Percentiles rank a stretch among this genome's conserved stretches.
phyloP scores from a whole-genome alignment of 306 rosid species.

The Chamaecrista fasciculata region DNA sequence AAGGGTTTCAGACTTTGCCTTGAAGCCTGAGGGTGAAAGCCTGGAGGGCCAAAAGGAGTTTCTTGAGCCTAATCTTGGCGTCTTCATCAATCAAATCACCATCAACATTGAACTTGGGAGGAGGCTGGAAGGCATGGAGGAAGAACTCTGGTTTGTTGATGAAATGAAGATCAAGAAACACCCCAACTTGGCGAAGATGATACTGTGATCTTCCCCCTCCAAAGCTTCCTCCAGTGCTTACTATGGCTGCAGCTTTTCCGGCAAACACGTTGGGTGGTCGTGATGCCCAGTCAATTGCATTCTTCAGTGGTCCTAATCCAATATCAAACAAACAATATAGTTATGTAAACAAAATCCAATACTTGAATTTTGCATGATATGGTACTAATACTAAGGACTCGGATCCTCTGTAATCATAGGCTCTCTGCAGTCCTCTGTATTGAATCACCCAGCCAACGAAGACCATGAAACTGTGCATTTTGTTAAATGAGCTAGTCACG shows the following conservation, averaged over 20 bases:
- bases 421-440: too few relatives aligned
- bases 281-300: slow-evolving; percentile 85
- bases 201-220: slow-evolving; percentile 77
- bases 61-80: slow-evolving; percentile 41
- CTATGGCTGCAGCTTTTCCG: slow-evolving; percentile 77
- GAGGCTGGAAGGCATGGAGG: slow-evolving; percentile 64
- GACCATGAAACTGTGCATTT: too few relatives aligned
- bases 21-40: slow-evolving; percentile 50
- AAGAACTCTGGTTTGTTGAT: slow-evolving; percentile 86
- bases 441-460: too few relatives aligned
- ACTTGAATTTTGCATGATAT: too few relatives aligned
- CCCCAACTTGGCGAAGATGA: slow-evolving; percentile 90
- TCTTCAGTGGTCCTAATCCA: slow-evolving; percentile 59
- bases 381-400: too few relatives aligned
- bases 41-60: slow-evolving; percentile 54
- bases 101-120: slow-evolving; percentile 58
- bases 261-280: slow-evolving; percentile 87
- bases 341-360: too few relatives aligned
- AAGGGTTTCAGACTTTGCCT: slow-evolving; percentile 8
- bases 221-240: slow-evolving; percentile 73
- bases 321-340: background rate
- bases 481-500: too few relatives aligned
- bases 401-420: too few relatives aligned
- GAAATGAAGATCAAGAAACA: slow-evolving; percentile 82
- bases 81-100: slow-evolving; percentile 69